Conservation (phyloP, 495 filamentous ascomycete genomes). For the Aspergillus biplanus region DNA sequence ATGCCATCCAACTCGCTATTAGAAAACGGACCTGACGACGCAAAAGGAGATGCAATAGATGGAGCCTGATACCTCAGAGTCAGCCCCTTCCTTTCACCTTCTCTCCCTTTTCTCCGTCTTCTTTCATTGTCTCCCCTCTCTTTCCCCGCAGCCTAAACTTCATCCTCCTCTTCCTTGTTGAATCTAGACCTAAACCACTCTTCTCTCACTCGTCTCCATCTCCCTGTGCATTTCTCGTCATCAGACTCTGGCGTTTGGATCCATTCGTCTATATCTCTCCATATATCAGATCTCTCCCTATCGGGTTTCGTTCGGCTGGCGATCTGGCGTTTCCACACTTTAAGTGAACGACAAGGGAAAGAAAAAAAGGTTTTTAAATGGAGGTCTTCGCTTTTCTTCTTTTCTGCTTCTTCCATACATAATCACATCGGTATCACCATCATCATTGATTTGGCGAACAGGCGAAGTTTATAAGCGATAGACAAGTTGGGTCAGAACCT, state of each 20-base stretch:
- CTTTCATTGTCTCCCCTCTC: neutral
- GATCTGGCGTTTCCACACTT: neutral
- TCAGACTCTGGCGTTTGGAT: neutral
- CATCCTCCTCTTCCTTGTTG: neutral
- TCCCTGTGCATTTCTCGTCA: neutral
- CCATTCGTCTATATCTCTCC: neutral
- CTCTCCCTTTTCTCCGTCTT: neutral
- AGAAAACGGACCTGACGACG: constrained; percentile 27
- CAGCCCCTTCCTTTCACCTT: neutral
- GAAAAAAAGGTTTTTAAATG: neutral
- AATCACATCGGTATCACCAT: neutral
- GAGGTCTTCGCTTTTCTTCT: constrained; percentile 3
- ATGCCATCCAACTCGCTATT: constrained; percentile 33
- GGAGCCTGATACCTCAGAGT: constrained; percentile 2
- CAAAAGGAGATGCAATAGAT: constrained; percentile 20
- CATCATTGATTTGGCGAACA: neutral
- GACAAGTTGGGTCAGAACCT: constrained; percentile 7
- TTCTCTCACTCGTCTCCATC: neutral
- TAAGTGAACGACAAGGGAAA: neutral
- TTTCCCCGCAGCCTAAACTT: no score
- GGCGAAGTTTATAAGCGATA: constrained; percentile 8
- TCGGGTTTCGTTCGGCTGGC: neutral
- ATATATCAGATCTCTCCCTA: no score
- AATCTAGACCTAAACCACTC: neutral
- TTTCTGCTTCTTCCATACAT: constrained; percentile 1